Conservation (phyloP, 2,329 filamentous ascomycete species). For the Cladosporium oxysporum region DNA sequence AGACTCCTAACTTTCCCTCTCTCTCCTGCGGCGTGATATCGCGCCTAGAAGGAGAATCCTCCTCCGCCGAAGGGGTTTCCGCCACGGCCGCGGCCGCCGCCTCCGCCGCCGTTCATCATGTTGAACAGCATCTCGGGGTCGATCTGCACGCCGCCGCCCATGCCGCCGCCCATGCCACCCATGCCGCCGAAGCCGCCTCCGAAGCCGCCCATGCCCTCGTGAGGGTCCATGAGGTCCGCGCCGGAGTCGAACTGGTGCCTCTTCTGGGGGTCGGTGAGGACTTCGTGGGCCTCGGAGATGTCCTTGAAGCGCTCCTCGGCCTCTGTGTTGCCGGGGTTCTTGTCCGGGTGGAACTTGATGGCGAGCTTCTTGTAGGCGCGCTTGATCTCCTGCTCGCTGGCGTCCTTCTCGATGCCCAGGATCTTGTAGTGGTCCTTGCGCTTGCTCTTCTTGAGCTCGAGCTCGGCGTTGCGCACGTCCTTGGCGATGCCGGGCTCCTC, state of each 20-base stretch:
- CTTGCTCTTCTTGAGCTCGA: constrained; percentile 96
- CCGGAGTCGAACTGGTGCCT: constrained; percentile 88
- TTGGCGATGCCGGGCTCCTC: constrained; percentile 76
- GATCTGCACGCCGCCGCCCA: constrained; percentile 55
- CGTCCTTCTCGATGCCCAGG: constrained; percentile 82
- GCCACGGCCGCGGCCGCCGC: constrained; percentile 39
- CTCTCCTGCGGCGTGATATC: background rate
- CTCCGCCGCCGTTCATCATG: constrained; percentile 70
- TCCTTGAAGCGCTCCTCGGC: constrained; percentile 97
- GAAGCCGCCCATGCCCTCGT: constrained; percentile 77
- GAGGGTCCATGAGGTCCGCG: constrained; percentile 83
- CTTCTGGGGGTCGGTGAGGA: constrained; percentile 91
- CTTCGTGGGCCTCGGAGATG: constrained; percentile 95
- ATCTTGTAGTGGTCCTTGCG: constrained; percentile 99
- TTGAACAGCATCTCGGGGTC: constrained; percentile 78
- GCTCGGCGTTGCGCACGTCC: constrained; percentile 85
- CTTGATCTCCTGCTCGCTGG: constrained; percentile 83
- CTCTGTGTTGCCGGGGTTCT: constrained; percentile 83
- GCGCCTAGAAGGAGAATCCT: constrained; percentile 19
- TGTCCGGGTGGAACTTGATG: constrained; percentile 93
- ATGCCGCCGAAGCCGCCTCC: constrained; percentile 42
- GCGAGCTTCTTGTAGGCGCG: constrained; percentile 95
- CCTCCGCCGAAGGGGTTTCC: constrained; percentile 28
- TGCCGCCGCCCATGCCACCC: constrained; percentile 45
- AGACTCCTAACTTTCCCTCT: background rate